phyloP scores from a whole-genome alignment of 306 rosid species.

The Ochetophila trinervis region DNA sequence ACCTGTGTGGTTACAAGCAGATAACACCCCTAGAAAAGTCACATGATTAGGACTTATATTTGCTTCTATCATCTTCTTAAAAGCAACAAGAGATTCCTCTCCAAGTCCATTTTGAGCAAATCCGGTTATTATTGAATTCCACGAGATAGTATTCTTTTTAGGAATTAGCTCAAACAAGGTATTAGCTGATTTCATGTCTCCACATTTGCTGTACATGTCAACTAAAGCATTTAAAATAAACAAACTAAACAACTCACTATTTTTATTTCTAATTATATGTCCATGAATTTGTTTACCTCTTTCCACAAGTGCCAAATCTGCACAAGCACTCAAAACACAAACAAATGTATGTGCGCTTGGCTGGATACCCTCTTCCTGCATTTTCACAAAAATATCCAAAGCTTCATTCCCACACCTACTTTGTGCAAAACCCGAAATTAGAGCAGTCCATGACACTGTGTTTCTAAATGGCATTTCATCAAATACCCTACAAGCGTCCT shows the following conservation, averaged over 20 bases:
- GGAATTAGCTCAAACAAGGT: constrained; percentile 37
- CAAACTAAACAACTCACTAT: constrained; percentile 33
- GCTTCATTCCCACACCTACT: constrained; percentile 38
- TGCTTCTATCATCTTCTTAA: constrained; percentile 51
- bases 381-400: constrained; percentile 38
- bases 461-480: constrained; percentile 45
- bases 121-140: constrained; percentile 54
- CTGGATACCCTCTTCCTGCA: constrained; percentile 37
- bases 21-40: constrained; percentile 52
- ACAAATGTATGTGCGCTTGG: constrained; percentile 49
- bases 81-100: constrained; percentile 36
- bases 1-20: constrained; percentile 65
- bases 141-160: constrained; percentile 44
- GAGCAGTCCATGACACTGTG: constrained; percentile 56
- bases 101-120: constrained; percentile 58
- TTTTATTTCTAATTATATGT: constrained; percentile 34
- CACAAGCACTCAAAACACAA: constrained; percentile 52
- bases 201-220: constrained; percentile 59
- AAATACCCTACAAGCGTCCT: constrained; percentile 43
- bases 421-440: constrained; percentile 41
- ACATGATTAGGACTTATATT: constrained; percentile 51
- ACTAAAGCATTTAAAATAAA: constrained; percentile 47
- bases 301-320: constrained; percentile 38
- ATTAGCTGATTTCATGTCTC: constrained; percentile 53
- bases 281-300: constrained; percentile 60